A percentile compares a stretch with the other conserved stretches of the same genome.
Conservation (phyloP, 75 land plant genomes). For the Pseudotsuga menziesii region DNA sequence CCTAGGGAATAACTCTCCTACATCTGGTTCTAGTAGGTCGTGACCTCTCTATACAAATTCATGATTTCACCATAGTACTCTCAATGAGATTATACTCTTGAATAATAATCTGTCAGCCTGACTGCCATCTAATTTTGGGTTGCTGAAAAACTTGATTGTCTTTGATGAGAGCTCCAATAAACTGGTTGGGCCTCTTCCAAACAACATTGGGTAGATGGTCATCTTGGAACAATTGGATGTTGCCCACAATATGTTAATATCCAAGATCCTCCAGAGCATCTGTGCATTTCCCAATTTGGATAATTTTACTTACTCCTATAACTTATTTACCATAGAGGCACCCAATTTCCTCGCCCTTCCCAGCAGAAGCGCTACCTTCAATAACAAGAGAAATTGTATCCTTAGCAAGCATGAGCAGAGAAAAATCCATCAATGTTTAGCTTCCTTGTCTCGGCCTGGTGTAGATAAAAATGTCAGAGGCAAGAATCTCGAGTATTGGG, state of each 20-base stretch:
- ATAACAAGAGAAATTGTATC: constrained; percentile 52
- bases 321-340: constrained; percentile 62
- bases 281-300: no score
- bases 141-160: constrained; percentile 15
- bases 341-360: constrained; percentile 37
- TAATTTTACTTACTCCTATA: constrained; percentile 60
- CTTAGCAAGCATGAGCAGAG: constrained; percentile 30
- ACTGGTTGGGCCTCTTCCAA: constrained; percentile 29
- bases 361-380: constrained; percentile 11
- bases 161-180: constrained; percentile 40
- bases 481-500: no score
- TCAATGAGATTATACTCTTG: no score
- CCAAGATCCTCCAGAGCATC: constrained; percentile 50
- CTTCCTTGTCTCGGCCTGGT: constrained; percentile 15
- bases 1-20: no score
- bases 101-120: no score
- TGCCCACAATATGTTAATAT: no score
- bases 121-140: constrained; percentile 24
- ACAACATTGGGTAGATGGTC: constrained; percentile 30
- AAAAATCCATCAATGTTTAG: no score
- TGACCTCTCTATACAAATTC: no score
- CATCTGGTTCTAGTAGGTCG: no score
- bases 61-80: no score
- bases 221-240: no score
- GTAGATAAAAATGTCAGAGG: no score